These are phyloP conservation scores for Backusella circina DNA, from an alignment of 192 early-diverging fungal genomes.

Conservation along the genomic window DNA sequence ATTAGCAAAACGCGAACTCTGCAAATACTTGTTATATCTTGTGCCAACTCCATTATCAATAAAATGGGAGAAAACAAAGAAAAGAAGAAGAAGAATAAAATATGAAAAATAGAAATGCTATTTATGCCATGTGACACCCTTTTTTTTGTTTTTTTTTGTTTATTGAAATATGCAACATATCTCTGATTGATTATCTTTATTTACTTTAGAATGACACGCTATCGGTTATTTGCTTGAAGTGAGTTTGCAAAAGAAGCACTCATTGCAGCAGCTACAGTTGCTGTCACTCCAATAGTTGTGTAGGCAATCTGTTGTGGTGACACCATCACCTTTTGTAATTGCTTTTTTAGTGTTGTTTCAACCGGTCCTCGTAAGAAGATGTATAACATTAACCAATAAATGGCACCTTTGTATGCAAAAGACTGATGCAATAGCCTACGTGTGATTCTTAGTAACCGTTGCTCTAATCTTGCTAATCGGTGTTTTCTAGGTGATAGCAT, in stretches of 20 bases:
- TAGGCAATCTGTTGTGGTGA: conserved; percentile 15
- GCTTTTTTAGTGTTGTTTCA: conserved; percentile 15
- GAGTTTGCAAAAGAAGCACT: conserved; percentile 6
- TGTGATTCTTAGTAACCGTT: conserved; percentile 8
- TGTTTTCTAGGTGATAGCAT: conserved; percentile 17
- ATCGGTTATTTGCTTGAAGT: not conserved
- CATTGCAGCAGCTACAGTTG: conserved; percentile 13
- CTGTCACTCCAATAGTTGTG: conserved; percentile 21
- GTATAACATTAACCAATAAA: conserved; percentile 32
- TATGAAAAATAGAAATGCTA: not conserved
- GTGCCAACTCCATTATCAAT: conserved; percentile 26
- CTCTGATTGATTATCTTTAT: no score
- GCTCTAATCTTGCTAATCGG: conserved; percentile 17
- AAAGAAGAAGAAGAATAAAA: not conserved
- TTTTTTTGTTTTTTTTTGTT: no score
- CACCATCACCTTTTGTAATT: conserved; percentile 7
- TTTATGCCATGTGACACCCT: no score
- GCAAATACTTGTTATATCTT: conserved; percentile 48
- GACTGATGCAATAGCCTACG: conserved; percentile 19
- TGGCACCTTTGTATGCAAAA: conserved; percentile 26
- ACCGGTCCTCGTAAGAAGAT: conserved; percentile 26
- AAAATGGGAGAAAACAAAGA: not conserved
- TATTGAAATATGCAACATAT: no score
- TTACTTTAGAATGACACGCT: not conserved
- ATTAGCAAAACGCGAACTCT: conserved; percentile 68